Conservation (phyloP, 208 protist species). For the Leishmania amazonensis region DNA sequence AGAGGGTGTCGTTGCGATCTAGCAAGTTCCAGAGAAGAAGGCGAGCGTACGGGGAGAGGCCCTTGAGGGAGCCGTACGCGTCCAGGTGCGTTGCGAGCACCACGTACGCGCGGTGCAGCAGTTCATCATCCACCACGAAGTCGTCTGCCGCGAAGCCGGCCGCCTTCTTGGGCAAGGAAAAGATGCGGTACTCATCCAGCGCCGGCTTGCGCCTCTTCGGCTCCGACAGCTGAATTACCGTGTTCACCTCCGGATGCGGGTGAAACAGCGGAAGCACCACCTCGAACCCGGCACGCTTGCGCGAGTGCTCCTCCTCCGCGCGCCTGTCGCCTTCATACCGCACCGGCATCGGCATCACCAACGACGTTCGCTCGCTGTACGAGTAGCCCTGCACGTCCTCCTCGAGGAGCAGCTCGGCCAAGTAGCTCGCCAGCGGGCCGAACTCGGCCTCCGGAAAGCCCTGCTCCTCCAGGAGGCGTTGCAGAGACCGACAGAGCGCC, state of each 20-base stretch:
- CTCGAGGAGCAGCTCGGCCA: conserved; percentile 34
- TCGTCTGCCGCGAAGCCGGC: conserved; percentile 77
- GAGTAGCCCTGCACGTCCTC: conserved; percentile 68
- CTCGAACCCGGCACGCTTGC: conserved; percentile 53
- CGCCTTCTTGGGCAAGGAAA: conserved; percentile 84
- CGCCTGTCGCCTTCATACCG: conserved; percentile 79
- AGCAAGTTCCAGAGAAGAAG: conserved; percentile 76
- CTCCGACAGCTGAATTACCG: conserved; percentile 76
- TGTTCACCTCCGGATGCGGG: conserved; percentile 74
- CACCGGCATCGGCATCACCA: conserved; percentile 45
- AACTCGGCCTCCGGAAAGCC: conserved; percentile 74
- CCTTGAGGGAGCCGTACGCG: conserved; percentile 61
- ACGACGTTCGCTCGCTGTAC: conserved; percentile 58
- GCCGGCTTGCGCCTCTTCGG: conserved; percentile 63
- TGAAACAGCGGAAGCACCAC: conserved; percentile 62
- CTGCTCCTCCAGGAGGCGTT: conserved; percentile 58
- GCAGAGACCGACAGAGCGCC: conserved; percentile 34
- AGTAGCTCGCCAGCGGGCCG: conserved; percentile 32
- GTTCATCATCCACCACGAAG: conserved; percentile 86
- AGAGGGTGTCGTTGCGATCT: conserved; percentile 58
- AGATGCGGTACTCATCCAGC: conserved; percentile 86
- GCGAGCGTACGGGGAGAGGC: conserved; percentile 71
- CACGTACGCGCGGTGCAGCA: conserved; percentile 71
- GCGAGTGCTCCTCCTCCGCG: conserved; percentile 55
- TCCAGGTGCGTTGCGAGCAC: conserved; percentile 71